These are phyloP conservation scores for Metschnikowia lachancei DNA, from an alignment of 805 yeast species.

Conservation along the genomic window DNA sequence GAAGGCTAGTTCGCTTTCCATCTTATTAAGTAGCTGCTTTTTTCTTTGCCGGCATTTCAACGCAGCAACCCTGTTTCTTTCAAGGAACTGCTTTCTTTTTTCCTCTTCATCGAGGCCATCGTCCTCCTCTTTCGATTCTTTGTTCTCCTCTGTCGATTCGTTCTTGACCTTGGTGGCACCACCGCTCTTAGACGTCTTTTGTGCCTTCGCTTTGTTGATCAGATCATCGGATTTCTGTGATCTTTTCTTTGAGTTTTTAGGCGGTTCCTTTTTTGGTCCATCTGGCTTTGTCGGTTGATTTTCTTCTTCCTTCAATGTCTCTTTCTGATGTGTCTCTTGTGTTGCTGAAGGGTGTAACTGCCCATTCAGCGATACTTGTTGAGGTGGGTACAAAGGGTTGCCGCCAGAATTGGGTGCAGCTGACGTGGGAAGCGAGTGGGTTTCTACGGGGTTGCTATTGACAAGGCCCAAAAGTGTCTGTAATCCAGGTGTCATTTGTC, in stretches of 20 bases:
- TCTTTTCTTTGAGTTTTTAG: conserved; percentile 6
- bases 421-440: neutral
- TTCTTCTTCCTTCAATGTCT: conserved; percentile 1
- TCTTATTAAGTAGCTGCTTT: conserved; percentile 78
- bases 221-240: conserved; percentile 1
- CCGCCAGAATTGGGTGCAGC: neutral
- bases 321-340: neutral
- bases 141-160: conserved; percentile 11
- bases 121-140: conserved; percentile 3
- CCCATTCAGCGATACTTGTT: conserved; percentile 2
- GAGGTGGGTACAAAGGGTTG: neutral
- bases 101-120: conserved; percentile 27
- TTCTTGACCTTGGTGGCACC: conserved; percentile 10
- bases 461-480: conserved; percentile 37
- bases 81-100: conserved; percentile 73
- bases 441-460: conserved; percentile 5
- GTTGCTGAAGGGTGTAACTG: conserved; percentile 2
- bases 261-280: conserved; percentile 1
- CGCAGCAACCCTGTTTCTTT: conserved; percentile 92
- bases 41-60: conserved; percentile 92
- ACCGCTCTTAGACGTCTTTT: conserved; percentile 12
- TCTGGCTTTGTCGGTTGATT: neutral
- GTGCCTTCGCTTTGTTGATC: conserved; percentile 7
- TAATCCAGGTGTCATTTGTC: conserved; percentile 50
- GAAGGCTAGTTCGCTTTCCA: conserved; percentile 74